These are phyloP conservation scores for Lodderomyces parapsilosis DNA, from an alignment of 1,139 yeast species.

Conservation along the genomic window DNA sequence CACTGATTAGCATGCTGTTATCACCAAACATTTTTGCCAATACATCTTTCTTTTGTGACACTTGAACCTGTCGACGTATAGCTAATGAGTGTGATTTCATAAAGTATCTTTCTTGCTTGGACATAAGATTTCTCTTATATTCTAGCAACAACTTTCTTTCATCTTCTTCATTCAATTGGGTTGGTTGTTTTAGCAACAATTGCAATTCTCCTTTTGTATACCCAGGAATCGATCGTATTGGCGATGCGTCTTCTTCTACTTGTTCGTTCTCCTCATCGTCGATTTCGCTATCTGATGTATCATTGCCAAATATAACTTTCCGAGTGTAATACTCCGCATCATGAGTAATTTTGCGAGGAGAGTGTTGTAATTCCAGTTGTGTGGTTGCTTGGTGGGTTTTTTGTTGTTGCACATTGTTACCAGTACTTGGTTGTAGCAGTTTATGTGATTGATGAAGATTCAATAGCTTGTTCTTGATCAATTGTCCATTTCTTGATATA, in stretches of 20 bases:
- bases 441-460: slow-evolving; percentile 31
- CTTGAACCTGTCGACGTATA: slow-evolving; percentile 41
- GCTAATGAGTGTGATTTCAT: slow-evolving; percentile 34
- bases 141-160: slow-evolving; percentile 33
- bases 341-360: background rate
- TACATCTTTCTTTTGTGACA: slow-evolving; percentile 42
- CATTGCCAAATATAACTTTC: slow-evolving; percentile 33
- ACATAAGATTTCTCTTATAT: slow-evolving; percentile 31
- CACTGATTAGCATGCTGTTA: slow-evolving; percentile 38
- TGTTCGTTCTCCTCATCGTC: slow-evolving; percentile 14
- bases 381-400: background rate
- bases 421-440: slow-evolving; percentile 9
- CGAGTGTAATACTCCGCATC: slow-evolving; percentile 4
- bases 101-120: slow-evolving; percentile 32
- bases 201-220: slow-evolving; percentile 38
- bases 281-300: slow-evolving; percentile 26
- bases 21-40: slow-evolving; percentile 40
- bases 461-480: slow-evolving; percentile 29
- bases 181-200: slow-evolving; percentile 16
- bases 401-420: slow-evolving; percentile 4
- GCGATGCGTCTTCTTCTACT: background rate
- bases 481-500: slow-evolving; percentile 22
- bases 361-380: background rate
- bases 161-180: slow-evolving; percentile 21
- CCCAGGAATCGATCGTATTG: slow-evolving; percentile 36